Conservation (phyloP, 202 grass and related monocot species). For the Eragrostis tef region DNA sequence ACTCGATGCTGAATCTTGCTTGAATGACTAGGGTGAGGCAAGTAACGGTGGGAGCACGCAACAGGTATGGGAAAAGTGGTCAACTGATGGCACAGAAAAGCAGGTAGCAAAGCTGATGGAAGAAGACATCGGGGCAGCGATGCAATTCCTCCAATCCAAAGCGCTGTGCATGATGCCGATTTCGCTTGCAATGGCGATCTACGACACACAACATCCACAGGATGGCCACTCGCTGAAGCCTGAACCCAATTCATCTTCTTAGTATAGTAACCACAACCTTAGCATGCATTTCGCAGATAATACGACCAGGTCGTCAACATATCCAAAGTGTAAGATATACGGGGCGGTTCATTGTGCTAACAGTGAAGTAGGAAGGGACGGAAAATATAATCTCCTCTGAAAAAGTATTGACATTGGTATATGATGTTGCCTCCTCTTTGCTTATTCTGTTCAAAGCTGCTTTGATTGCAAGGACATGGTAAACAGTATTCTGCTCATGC, state of each 20-base stretch:
- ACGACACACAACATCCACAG: conserved; percentile 67
- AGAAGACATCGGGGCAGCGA: conserved; percentile 77
- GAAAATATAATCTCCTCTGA: conserved; percentile 46
- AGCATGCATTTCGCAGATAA: conserved; percentile 15
- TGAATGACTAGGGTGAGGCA: conserved; percentile 67
- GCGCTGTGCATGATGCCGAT: conserved; percentile 91
- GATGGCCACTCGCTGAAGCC: conserved; percentile 71
- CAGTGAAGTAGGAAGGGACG: conserved; percentile 55
- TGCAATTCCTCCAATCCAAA: conserved; percentile 95
- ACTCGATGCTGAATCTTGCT: conserved; percentile 31
- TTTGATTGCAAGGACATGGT: conserved; percentile 65
- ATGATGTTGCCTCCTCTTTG: conserved; percentile 57
- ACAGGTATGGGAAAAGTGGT: conserved; percentile 91
- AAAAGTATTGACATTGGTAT: conserved; percentile 48
- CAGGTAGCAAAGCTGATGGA: conserved; percentile 93
- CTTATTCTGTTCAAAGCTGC: conserved; percentile 62
- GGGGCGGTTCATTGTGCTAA: conserved; percentile 47
- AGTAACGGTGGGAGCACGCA: conserved; percentile 66
- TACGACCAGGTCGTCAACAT: conserved; percentile 39
- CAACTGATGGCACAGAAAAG: conserved; percentile 78
- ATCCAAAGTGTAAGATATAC: conserved; percentile 50
- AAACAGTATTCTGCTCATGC: conserved; percentile 57
- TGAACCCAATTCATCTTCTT: conserved; percentile 69
- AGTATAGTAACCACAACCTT: conserved; percentile 49
- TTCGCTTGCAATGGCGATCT: conserved; percentile 88